These are phyloP conservation scores for Primulina huaijiensis DNA, from an alignment of 257 asterid species.

Conservation along the genomic window DNA sequence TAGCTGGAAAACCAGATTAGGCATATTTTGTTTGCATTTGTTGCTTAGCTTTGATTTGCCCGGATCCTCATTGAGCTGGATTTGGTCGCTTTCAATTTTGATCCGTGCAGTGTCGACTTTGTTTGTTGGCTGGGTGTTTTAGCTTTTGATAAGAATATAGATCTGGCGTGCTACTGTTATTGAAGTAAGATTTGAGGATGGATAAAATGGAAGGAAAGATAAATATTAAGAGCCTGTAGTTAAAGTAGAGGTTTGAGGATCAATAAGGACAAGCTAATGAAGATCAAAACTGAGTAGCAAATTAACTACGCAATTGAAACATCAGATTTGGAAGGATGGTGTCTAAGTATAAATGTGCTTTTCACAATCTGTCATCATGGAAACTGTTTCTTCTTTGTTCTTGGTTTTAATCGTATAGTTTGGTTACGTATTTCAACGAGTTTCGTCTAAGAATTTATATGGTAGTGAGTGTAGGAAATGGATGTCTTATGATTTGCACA, in stretches of 20 bases:
- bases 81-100: constrained; percentile 14
- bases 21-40: not conserved
- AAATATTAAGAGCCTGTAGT: not conserved
- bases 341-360: not conserved
- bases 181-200: not conserved
- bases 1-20: constrained; percentile 2
- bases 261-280: not conserved
- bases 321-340: not conserved
- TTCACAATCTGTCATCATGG: not conserved
- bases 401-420: not conserved
- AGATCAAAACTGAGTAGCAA: not conserved
- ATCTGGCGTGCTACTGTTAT: constrained; percentile 17
- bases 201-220: not conserved
- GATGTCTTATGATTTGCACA: not conserved
- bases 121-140: not conserved
- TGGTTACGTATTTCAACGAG: not conserved
- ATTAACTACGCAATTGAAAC: not conserved
- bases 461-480: too few species aligned
- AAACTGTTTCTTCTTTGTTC: not conserved
- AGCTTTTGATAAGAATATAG: constrained; percentile 15
- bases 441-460: too few species aligned
- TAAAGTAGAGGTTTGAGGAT: not conserved
- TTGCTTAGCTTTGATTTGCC: constrained; percentile 4
- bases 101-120: not conserved
- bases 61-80: constrained; percentile 4